These are phyloP conservation scores for Oryza australiensis DNA, from an alignment of 176 grass and related monocot species.

Conservation along the genomic window DNA sequence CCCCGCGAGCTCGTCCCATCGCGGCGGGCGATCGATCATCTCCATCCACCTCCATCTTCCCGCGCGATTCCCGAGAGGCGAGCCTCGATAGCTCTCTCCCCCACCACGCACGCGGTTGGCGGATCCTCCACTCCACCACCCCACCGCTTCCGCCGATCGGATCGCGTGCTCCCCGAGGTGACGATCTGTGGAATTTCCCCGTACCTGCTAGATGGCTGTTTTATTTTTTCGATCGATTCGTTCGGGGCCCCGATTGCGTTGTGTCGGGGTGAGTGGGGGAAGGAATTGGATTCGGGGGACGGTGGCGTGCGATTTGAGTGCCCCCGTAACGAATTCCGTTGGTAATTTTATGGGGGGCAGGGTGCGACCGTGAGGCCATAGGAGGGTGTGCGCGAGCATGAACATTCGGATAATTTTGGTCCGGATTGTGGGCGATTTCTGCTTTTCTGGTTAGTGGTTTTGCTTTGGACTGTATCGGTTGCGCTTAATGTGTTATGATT, in stretches of 20 bases:
- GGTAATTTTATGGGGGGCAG: neutral
- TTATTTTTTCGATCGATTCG: neutral
- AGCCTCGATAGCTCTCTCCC: neutral
- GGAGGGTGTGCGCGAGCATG: neutral
- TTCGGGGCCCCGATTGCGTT: slow-evolving; percentile 25
- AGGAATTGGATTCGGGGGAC: slow-evolving; percentile 38
- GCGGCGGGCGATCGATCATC: slow-evolving; percentile 57
- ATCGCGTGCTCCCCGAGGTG: slow-evolving; percentile 51
- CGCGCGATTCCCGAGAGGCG: slow-evolving; percentile 41
- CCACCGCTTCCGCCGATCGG: slow-evolving; percentile 45
- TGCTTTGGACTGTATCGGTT: slow-evolving; percentile 17
- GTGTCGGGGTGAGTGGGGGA: neutral
- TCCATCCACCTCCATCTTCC: neutral
- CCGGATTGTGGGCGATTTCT: neutral
- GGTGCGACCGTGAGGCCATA: slow-evolving; percentile 3
- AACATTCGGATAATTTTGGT: slow-evolving; percentile 23
- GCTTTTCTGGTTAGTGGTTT: slow-evolving; percentile 12
- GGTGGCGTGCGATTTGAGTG: slow-evolving; percentile 40
- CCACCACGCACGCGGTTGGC: neutral
- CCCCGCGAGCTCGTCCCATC: slow-evolving; percentile 50
- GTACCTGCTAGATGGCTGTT: neutral
- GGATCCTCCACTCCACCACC: neutral
- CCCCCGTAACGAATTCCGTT: slow-evolving; percentile 27
- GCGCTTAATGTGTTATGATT: slow-evolving; percentile 13
- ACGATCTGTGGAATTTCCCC: slow-evolving; percentile 35